Percentiles rank a stretch among this genome's conserved stretches.
Conservation (phyloP, 192 early-diverging fungal genomes). For the Entophlyctis helioformis region DNA sequence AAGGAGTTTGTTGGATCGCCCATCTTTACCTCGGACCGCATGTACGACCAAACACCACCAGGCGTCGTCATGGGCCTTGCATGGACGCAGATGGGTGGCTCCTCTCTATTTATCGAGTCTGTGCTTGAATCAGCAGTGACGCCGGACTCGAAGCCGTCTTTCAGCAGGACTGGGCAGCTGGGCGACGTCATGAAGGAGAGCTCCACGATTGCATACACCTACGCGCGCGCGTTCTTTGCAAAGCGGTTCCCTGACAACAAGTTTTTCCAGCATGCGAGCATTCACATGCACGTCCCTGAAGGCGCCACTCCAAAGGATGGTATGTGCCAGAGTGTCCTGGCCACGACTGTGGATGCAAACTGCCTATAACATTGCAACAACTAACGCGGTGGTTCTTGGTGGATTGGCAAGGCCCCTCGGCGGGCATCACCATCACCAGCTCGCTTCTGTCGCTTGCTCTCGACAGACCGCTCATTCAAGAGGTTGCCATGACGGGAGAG, state of each 20-base stretch:
- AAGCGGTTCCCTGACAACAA: conserved; percentile 66
- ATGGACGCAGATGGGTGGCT: conserved; percentile 77
- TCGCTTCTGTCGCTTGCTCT: conserved; percentile 85
- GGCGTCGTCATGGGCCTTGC: conserved; percentile 98
- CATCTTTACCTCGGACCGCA: conserved; percentile 73
- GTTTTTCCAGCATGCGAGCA: conserved; percentile 82
- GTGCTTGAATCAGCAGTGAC: conserved; percentile 69
- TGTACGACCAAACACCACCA: conserved; percentile 82
- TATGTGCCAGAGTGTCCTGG: conserved; percentile 12
- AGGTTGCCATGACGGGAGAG: conserved; percentile 98
- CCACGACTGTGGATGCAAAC: background rate
- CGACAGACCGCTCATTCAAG: conserved; percentile 56
- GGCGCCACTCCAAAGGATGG: conserved; percentile 97
- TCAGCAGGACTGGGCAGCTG: conserved; percentile 88
- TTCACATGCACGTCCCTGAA: conserved; percentile 95
- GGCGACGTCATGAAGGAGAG: conserved; percentile 99
- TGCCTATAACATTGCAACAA: background rate
- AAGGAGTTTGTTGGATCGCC: conserved; percentile 92
- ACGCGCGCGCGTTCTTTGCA: conserved; percentile 72
- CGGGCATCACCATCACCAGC: conserved; percentile 92
- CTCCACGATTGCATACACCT: conserved; percentile 91
- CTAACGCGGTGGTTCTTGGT: background rate
- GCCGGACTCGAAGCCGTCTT: conserved; percentile 43
- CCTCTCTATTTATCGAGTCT: conserved; percentile 90
- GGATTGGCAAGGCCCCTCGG: conserved; percentile 64